Conservation (phyloP, 2,329 filamentous ascomycete species). For the Fusarium temperatum region DNA sequence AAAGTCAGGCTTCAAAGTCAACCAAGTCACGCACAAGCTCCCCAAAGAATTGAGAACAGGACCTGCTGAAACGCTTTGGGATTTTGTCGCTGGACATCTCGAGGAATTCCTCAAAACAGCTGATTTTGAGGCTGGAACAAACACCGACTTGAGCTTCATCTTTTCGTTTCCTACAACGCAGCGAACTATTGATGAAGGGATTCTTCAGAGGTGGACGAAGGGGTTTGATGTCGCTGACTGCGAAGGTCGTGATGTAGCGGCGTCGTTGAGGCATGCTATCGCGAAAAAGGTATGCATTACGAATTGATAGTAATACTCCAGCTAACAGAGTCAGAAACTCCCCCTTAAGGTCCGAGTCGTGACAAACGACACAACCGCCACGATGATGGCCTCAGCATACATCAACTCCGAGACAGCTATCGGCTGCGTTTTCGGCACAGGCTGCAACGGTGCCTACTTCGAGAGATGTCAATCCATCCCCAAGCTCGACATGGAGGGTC, state of each 20-base stretch:
- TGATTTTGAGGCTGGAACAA: background rate
- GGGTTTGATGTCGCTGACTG: conserved; percentile 94
- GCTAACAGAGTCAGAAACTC: conserved; percentile 66
- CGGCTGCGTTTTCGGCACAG: conserved; percentile 97
- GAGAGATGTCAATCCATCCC: conserved; percentile 89
- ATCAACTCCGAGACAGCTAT: conserved; percentile 91
- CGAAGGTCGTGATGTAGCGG: conserved; percentile 89
- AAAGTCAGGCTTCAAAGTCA: background rate
- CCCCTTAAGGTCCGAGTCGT: conserved; percentile 92
- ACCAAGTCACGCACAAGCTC: background rate
- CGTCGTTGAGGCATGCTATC: conserved; percentile 82
- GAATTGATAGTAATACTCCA: rapidly evolving
- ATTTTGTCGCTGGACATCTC: background rate
- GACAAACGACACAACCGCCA: conserved; percentile 98
- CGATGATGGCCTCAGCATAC: conserved; percentile 94
- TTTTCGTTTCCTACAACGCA: conserved; percentile 96
- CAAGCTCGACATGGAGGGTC: conserved; percentile 90
- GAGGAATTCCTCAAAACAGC: background rate
- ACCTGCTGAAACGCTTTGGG: background rate
- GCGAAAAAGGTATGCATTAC: conserved; percentile 53
- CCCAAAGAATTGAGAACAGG: background rate
- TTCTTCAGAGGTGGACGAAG: conserved; percentile 96
- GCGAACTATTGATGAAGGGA: conserved; percentile 89
- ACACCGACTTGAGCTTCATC: conserved; percentile 72
- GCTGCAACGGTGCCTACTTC: conserved; percentile 98